A percentile compares a stretch with the other conserved stretches of the same genome.
phyloP scores from a whole-genome alignment of 1,139 yeast species.

The Yamadazyma aaseri region DNA sequence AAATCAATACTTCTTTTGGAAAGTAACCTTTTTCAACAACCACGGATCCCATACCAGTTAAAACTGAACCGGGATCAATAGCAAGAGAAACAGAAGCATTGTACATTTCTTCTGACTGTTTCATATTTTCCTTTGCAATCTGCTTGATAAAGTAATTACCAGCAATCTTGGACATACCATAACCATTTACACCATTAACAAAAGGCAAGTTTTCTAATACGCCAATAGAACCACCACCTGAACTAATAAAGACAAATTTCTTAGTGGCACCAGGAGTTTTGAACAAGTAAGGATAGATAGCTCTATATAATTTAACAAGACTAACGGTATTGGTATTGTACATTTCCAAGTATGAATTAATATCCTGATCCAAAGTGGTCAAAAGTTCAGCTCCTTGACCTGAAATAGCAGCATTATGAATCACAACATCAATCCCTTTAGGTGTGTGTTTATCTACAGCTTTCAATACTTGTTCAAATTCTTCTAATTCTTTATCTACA shows the following conservation, averaged over 20 bases:
- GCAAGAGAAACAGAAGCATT: constrained; percentile 20
- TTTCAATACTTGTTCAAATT: constrained; percentile 5
- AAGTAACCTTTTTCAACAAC: too few species aligned
- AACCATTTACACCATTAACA: constrained; percentile 3
- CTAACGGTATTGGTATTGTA: constrained; percentile 26
- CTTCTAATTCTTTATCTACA: constrained; percentile 5
- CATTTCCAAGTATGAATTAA: neutral
- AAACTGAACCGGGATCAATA: constrained; percentile 39
- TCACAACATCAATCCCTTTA: constrained; percentile 16
- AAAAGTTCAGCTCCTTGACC: too few species aligned
- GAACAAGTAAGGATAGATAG: constrained; percentile 19
- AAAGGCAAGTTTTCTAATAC: neutral
- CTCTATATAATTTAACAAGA: constrained; percentile 26
- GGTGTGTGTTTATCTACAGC: constrained; percentile 13
- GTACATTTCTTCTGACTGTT: constrained; percentile 34
- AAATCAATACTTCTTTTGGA: too few species aligned
- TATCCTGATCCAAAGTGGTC: constrained; percentile 1
- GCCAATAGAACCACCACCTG: constrained; percentile 22
- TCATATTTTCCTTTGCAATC: constrained; percentile 18
- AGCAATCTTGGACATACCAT: constrained; percentile 5
- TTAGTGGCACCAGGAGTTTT: constrained; percentile 17
- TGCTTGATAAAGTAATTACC: constrained; percentile 5
- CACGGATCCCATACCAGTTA: constrained; percentile 10
- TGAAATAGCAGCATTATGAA: constrained; percentile 21
- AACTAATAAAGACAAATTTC: constrained; percentile 25